Percentiles rank a stretch among this genome's conserved stretches.
Conservation (phyloP, 1,284 basidiomycete genomes). For the Melanopsichium pennsylvanicum region DNA sequence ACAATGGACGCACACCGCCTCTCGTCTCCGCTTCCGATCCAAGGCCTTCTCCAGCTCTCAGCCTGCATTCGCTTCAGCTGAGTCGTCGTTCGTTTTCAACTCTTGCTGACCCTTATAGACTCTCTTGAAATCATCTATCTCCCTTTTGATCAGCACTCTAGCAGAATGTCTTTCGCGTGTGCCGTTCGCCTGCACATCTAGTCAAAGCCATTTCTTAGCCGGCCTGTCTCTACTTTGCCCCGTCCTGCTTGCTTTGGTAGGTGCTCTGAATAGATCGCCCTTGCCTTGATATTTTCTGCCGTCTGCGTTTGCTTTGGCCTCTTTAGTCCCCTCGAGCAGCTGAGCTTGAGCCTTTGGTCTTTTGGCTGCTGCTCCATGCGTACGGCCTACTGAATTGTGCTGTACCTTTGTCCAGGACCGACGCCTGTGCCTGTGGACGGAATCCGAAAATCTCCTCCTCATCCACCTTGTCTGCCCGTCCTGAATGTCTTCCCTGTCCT, state of each 20-base stretch:
- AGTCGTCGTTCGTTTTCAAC: too few species aligned
- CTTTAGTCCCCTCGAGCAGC: too few species aligned
- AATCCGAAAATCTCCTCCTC: slow-evolving; percentile 4
- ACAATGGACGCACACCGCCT: neutral
- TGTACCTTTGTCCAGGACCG: too few species aligned
- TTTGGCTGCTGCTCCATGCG: neutral
- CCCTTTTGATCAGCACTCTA: neutral
- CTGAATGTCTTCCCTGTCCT: neutral
- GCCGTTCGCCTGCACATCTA: neutral
- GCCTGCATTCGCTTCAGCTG: neutral
- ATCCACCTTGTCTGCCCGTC: neutral
- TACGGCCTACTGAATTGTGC: neutral
- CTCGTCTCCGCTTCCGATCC: neutral
- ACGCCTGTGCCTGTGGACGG: neutral
- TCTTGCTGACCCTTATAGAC: too few species aligned
- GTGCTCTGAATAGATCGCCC: neutral
- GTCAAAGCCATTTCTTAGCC: neutral
- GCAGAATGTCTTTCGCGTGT: too few species aligned
- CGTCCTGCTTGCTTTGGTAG: neutral
- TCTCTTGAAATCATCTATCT: too few species aligned
- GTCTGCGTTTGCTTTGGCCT: neutral
- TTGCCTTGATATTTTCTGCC: too few species aligned
- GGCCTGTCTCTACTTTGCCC: slow-evolving; percentile 1
- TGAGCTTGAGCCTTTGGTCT: neutral
- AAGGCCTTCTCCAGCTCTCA: slow-evolving; percentile 2